phyloP scores from a whole-genome alignment of 2,329 filamentous ascomycete genomes.

The Pezicula carpinea region DNA sequence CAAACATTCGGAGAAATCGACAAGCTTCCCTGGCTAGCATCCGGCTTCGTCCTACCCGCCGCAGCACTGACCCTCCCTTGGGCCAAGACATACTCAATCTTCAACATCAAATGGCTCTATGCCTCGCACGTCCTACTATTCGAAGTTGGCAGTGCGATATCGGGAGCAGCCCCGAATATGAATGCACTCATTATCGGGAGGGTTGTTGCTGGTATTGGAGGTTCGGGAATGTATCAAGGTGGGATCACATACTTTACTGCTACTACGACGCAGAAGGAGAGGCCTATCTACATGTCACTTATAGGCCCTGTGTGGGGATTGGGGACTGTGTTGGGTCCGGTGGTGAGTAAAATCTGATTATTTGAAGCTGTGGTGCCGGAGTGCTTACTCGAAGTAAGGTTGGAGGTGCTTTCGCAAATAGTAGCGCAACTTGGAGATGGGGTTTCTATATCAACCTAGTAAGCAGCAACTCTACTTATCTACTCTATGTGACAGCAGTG shows the following conservation, averaged over 20 bases:
- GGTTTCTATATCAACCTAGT: constrained; percentile 44
- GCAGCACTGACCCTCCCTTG: constrained; percentile 1
- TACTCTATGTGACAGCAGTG: background rate
- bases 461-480: background rate
- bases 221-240: constrained; percentile 6
- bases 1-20: constrained; percentile 29
- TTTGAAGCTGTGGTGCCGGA: too few relatives aligned
- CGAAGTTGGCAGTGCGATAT: constrained; percentile 21
- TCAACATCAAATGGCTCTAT: constrained; percentile 9
- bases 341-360: background rate
- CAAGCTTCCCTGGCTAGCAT: constrained; percentile 35
- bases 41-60: constrained; percentile 3
- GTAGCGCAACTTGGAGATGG: constrained; percentile 24
- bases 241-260: constrained; percentile 32
- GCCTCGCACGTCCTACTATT: constrained; percentile 7
- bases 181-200: constrained; percentile 23
- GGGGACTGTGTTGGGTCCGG: constrained; percentile 7
- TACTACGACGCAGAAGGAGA: constrained; percentile 1
- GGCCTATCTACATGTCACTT: constrained; percentile 3
- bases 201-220: constrained; percentile 21
- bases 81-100: constrained; percentile 22
- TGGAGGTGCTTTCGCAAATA: constrained; percentile 25
- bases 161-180: constrained; percentile 20
- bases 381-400: constrained; percentile 3
- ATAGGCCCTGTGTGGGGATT: constrained; percentile 5